Evolutionary conservation across 2,329 filamentous ascomycete genomes (phyloP), one percentile per base, ranked within the genome.

Genomic region (Hymenoscyphus albidus): DNA sequence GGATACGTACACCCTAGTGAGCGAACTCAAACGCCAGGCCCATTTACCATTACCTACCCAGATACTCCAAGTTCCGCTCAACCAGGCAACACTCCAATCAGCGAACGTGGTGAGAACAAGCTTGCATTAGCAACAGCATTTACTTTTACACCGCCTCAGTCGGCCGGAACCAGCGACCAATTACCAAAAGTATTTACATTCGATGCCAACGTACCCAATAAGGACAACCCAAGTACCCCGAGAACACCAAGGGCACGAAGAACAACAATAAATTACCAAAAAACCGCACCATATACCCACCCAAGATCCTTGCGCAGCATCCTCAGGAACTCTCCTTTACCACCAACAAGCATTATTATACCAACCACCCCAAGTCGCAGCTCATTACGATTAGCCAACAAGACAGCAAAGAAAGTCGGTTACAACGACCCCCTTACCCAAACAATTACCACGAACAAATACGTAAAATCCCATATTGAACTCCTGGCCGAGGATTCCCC

Each of bases 271-370:
- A 67, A 58, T 51, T 65, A 66, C 44, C 65, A 67, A 42, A 69
- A 69, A 62, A 58, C 62, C 9, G 70, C 81, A 2, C 86, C 86
- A 1, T 88, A 89, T 70, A 83, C 78, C 1, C 85, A 85, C 67
- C 83, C 86, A 40, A 81, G 81, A 63, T 78, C 80, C 54, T 80
- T 88, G 10, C 86, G 84, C 73, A 88, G 85, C 75, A 89, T 89
- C 70, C 80, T 89, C 27, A 83, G 86, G 62, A 89, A 89, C 78
- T 89, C 86, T 4, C 86, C 86, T 18, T 78, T 88, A 6, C 84
- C 85, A 22, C 82, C 84, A 0, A 75, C 78, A 2, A 82, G 77
- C 22, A 79, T 82, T 2, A 77, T 78, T 39, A 81, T 82, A 9
- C 83, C 84, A 1, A 75, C 78, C 5, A 86, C 85, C 0, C 82